Conservation (phyloP, 345 rosid species). For the Luvunga scandens region DNA sequence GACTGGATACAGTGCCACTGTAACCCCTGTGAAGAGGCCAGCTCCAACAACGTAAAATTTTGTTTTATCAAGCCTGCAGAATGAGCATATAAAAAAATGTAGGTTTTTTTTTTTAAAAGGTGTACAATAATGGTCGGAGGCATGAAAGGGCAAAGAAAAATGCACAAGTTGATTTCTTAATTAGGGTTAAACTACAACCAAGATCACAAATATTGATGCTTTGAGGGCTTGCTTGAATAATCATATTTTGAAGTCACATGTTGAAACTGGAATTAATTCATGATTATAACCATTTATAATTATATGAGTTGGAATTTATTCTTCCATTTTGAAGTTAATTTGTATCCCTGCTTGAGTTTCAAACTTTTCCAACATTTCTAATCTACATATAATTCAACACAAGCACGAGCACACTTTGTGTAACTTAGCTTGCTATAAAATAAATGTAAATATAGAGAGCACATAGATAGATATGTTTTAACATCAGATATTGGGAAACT, state of each 20-base stretch:
- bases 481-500: not conserved
- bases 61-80: conserved; percentile 85
- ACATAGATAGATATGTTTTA: not conserved
- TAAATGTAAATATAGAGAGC: not conserved
- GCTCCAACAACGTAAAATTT: conserved; percentile 92
- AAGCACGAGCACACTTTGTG: too few species aligned
- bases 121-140: not conserved
- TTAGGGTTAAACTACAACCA: not conserved
- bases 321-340: not conserved
- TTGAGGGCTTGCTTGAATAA: not conserved
- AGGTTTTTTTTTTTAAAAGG: not conserved
- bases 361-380: too few species aligned
- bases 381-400: too few species aligned
- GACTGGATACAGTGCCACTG: conserved; percentile 86
- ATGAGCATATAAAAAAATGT: conserved; percentile 10
- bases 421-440: not conserved
- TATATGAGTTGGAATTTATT: not conserved
- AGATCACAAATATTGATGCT: not conserved
- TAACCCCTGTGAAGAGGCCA: conserved; percentile 91
- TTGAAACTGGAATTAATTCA: not conserved
- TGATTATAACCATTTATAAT: not conserved
- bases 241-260: not conserved
- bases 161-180: not conserved
- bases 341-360: too few species aligned
- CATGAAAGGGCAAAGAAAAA: not conserved